Conservation (phyloP, 306 rosid genomes). For the Gillenia trifoliata region DNA sequence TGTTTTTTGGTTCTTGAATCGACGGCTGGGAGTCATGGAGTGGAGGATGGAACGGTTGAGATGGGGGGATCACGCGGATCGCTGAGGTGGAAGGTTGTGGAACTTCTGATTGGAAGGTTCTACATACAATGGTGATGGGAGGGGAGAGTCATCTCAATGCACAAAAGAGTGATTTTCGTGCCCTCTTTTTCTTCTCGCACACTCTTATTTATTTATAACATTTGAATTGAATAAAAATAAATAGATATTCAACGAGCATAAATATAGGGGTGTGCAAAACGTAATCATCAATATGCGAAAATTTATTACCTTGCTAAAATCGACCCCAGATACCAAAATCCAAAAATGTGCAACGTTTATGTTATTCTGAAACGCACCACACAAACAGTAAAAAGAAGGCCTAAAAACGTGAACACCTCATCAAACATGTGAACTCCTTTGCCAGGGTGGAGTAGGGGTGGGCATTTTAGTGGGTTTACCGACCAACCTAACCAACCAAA, state of each 20-base stretch:
- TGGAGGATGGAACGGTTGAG: slow-evolving; percentile 20
- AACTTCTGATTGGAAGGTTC: background rate
- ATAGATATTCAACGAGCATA: too few relatives aligned
- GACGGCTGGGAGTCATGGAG: slow-evolving; percentile 43
- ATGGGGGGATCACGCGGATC: slow-evolving; percentile 35
- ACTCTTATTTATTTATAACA: too few relatives aligned
- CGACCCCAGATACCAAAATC: background rate
- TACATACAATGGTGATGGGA: background rate
- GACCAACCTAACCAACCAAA: too few relatives aligned
- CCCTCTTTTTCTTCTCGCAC: background rate
- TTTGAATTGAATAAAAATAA: too few relatives aligned
- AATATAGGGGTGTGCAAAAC: too few relatives aligned
- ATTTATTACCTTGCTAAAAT: background rate
- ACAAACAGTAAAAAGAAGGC: too few relatives aligned
- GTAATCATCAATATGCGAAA: background rate
- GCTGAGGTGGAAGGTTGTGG: slow-evolving; percentile 40
- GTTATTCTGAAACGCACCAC: background rate
- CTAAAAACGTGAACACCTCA: too few relatives aligned
- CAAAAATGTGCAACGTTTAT: background rate
- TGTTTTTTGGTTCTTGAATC: slow-evolving; percentile 20
- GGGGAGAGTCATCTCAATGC: background rate
- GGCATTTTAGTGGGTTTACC: too few relatives aligned
- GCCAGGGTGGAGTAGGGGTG: background rate
- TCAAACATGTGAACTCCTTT: background rate
- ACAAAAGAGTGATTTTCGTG: background rate